phyloP scores from a whole-genome alignment of 306 rosid species.

The Pyrus communis region DNA sequence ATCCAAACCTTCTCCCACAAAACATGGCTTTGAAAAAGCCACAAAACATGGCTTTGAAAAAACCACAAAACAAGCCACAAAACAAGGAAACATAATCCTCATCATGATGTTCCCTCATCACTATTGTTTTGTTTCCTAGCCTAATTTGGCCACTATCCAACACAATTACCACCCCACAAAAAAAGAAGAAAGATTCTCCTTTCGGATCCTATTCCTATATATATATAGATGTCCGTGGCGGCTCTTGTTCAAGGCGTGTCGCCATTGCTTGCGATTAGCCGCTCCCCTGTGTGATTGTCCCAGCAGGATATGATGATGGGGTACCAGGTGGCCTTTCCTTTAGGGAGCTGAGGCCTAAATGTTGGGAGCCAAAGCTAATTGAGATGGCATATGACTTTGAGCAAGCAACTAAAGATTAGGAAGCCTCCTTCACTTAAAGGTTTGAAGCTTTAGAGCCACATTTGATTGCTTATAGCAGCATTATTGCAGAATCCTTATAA shows the following conservation, averaged over 20 bases:
- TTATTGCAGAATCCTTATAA: not conserved
- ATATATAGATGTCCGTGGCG: slow-evolving; percentile 32
- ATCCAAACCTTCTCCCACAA: too few species aligned
- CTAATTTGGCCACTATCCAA: too few species aligned
- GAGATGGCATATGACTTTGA: slow-evolving; percentile 29
- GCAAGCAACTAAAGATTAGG: slow-evolving; percentile 25
- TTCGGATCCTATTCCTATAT: not conserved
- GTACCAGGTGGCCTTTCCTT: slow-evolving; percentile 29
- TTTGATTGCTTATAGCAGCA: not conserved
- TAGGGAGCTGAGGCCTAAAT: slow-evolving; percentile 16
- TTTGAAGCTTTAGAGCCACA: not conserved
- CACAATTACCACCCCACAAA: too few species aligned
- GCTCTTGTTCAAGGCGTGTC: not conserved
- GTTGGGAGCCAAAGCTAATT: slow-evolving; percentile 26
- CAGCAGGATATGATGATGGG: slow-evolving; percentile 17
- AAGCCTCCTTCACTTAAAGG: slow-evolving; percentile 16
- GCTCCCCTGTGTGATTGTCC: slow-evolving; percentile 25
- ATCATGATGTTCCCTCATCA: too few species aligned
- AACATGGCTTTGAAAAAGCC: too few species aligned
- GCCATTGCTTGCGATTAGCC: slow-evolving; percentile 16
- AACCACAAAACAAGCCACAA: too few species aligned
- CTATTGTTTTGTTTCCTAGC: too few species aligned
- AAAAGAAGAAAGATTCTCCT: not conserved
- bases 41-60: too few species aligned
- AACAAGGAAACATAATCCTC: too few species aligned